Conservation (phyloP, 1,284 basidiomycete species). For the Moesziomyces globuligerus region DNA sequence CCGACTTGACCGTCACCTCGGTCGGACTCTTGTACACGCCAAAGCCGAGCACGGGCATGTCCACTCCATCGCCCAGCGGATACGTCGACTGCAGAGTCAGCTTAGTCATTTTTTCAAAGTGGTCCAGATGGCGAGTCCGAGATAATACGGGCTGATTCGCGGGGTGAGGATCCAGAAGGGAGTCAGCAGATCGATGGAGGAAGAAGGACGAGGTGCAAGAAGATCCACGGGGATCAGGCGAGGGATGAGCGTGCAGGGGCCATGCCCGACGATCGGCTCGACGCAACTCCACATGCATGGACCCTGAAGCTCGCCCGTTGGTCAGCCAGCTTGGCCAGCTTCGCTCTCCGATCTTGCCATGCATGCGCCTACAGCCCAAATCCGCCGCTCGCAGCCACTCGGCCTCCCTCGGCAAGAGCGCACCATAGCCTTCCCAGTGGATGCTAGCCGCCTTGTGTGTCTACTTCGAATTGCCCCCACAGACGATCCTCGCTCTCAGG, state of each 20-base stretch:
- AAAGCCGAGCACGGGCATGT: conserved; percentile 44
- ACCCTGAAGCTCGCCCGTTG: conserved; percentile 14
- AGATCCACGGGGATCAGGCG: no score
- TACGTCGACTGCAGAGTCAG: conserved; percentile 34
- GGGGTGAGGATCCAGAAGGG: no score
- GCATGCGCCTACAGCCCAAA: background rate
- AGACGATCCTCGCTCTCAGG: no score
- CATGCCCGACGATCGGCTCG: background rate
- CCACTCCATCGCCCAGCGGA: conserved; percentile 28
- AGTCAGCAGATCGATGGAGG: background rate
- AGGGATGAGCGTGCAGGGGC: no score
- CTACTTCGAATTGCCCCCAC: no score
- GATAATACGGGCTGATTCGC: no score
- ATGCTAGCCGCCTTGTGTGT: no score
- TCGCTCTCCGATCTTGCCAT: conserved; percentile 11
- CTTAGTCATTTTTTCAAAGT: conserved; percentile 17
- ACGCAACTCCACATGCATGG: conserved; percentile 5
- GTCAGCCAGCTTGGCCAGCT: conserved; percentile 22
- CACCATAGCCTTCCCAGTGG: no score
- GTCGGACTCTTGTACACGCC: conserved; percentile 43
- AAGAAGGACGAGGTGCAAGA: background rate
- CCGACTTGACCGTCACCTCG: conserved; percentile 31
- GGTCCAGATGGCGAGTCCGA: background rate
- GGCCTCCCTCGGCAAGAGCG: no score
- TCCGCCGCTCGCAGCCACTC: background rate